Evolutionary conservation across 208 protist genomes (phyloP), one percentile per base, ranked within the genome.

Genomic region (Leishmania amazonensis): DNA sequence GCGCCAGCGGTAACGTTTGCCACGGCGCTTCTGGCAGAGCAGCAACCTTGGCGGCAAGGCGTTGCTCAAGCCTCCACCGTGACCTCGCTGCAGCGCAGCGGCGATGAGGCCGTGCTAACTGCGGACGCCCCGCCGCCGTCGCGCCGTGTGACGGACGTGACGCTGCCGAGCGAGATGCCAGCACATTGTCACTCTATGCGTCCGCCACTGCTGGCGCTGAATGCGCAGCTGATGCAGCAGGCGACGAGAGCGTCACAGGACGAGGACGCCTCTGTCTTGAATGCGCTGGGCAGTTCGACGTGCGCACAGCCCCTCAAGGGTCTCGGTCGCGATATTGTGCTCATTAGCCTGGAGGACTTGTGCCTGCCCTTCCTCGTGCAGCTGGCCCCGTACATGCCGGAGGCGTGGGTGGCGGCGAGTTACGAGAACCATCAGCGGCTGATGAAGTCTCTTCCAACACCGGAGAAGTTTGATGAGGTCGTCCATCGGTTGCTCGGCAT

Each of bases 301-400:
- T 78, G 64, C 40, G 75, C 79, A 62, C 79, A 47, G 62, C 83
- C 85, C 17, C 78, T 91, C 49, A 62, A 73, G 6, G 81, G 85
- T 8, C 78, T 83, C 57, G 91, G 88, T 47, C 90, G 89, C 53
- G 85, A 91, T 60, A 87, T 95, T 13, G 53, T 90, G 42, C 76
- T 93, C 35, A 84, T 87, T 60, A 78, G 75, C 31, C 38, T 95
- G 3, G 85, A 93, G 81, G 78, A 84, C 28, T 67, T 95, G 49
- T 91, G 89, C 67, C 67, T 91, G 60, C 91, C 91, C 17, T 91
- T 86, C 42, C 78, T 93, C 21, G 75, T 84, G 40, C 64, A 80
- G 21, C 75, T 90, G 3, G 78, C 82, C 4, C 86, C 83, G 2
- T 93, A 90, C 82, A 60, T 95, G 64, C 91, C 91, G 13, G 49